A percentile compares a stretch with the other conserved stretches of the same genome.
Evolutionary conservation across 805 yeast species (phyloP).

Genomic region (Starmera quercuum): DNA sequence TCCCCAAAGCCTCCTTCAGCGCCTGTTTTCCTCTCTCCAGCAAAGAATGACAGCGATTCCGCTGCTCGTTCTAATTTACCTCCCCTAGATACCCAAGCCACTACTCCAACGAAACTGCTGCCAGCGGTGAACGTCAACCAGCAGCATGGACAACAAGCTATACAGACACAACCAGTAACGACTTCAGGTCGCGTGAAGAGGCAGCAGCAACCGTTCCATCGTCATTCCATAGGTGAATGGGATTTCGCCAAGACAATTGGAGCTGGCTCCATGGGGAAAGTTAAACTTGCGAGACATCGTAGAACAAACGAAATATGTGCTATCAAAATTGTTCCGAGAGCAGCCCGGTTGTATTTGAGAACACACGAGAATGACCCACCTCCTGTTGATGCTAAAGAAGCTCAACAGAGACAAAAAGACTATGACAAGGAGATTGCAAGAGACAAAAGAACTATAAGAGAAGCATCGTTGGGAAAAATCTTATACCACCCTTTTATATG

Average conservation of each 20-base stretch:
- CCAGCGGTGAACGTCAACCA: slow-evolving; percentile 5
- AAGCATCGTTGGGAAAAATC: slow-evolving; percentile 87
- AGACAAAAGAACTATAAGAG: slow-evolving; percentile 88
- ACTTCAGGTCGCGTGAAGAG: slow-evolving; percentile 7
- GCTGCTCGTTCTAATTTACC: slow-evolving; percentile 6
- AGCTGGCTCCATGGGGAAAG: slow-evolving; percentile 99
- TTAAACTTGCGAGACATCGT: slow-evolving; percentile 84
- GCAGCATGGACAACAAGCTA: slow-evolving; percentile 5
- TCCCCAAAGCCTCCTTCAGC: neutral
- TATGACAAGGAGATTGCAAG: slow-evolving; percentile 79
- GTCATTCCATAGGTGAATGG: slow-evolving; percentile 95
- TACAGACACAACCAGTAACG: slow-evolving; percentile 13
- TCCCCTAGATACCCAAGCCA: slow-evolving; percentile 14
- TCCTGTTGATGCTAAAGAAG: slow-evolving; percentile 49
- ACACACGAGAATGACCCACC: slow-evolving; percentile 66
- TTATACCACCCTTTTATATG: slow-evolving; percentile 91
- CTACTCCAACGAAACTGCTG: slow-evolving; percentile 19
- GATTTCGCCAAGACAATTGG: slow-evolving; percentile 92
- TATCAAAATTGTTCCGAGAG: slow-evolving; percentile 87
- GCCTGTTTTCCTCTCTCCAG: neutral
- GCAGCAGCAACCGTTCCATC: slow-evolving; percentile 43
- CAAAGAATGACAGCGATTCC: slow-evolving; percentile 9
- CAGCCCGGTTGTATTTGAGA: slow-evolving; percentile 67
- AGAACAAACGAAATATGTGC: slow-evolving; percentile 80
- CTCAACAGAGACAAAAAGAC: slow-evolving; percentile 57